phyloP scores from a whole-genome alignment of 2,329 filamentous ascomycete genomes.

The Calonectria crousiana region DNA sequence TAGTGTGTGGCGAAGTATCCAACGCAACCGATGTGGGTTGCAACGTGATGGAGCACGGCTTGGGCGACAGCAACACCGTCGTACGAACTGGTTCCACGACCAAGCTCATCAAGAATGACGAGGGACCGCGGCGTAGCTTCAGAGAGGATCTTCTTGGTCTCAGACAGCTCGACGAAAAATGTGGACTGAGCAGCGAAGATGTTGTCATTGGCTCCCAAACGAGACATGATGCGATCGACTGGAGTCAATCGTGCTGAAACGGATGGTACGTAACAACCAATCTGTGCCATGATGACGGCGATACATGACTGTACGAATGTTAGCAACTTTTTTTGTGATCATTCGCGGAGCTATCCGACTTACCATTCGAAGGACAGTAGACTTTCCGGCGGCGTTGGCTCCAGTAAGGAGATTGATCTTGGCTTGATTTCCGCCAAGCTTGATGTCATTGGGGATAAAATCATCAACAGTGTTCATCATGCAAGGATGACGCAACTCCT shows the following conservation, averaged over 20 bases:
- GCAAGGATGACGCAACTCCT: conserved; percentile 93
- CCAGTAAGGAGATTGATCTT: conserved; percentile 95
- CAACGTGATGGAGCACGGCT: conserved; percentile 95
- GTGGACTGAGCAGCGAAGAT: conserved; percentile 98
- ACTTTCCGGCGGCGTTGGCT: conserved; percentile 97
- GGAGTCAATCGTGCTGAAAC: conserved; percentile 86
- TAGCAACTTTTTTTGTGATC: background rate
- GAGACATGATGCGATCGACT: conserved; percentile 98
- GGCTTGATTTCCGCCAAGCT: conserved; percentile 81
- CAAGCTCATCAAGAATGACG: conserved; percentile 96
- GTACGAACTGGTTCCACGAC: conserved; percentile 93
- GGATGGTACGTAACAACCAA: conserved; percentile 93
- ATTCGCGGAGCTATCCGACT: conserved; percentile 43
- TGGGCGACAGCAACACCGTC: conserved; percentile 97
- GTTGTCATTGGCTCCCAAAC: conserved; percentile 97
- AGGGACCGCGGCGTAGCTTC: conserved; percentile 95
- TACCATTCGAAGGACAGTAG: conserved; percentile 94
- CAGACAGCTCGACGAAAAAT: conserved; percentile 96
- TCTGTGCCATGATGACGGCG: conserved; percentile 96
- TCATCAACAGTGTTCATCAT: conserved; percentile 90
- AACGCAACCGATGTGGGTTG: conserved; percentile 90
- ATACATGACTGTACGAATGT: conserved; percentile 78
- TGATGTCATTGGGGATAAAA: conserved; percentile 96
- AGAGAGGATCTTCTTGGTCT: conserved; percentile 97
- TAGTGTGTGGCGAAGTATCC: conserved; percentile 99